A percentile compares a stretch with the other conserved stretches of the same genome.
Evolutionary conservation across 768 basidiomycete genomes (phyloP).

Genomic region (Stropharia rugosoannulata): DNA sequence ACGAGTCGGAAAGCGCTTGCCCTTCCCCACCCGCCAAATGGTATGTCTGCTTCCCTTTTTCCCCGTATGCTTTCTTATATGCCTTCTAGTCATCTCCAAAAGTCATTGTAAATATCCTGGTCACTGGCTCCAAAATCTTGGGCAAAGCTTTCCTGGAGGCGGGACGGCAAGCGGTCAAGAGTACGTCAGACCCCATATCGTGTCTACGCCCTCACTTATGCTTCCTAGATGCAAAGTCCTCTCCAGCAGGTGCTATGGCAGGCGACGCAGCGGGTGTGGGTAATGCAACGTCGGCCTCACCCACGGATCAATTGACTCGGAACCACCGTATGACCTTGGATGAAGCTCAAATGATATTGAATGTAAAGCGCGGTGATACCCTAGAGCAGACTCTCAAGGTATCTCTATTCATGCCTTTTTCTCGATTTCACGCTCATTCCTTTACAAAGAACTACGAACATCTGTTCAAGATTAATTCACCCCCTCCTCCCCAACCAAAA

Average conservation of each 20-base stretch:
- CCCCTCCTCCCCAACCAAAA: constrained; percentile 55
- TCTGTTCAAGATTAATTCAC: constrained; percentile 87
- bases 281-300: constrained; percentile 70
- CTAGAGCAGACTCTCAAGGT: constrained; percentile 77
- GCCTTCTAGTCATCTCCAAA: constrained; percentile 72
- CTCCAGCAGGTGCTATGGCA: constrained; percentile 69
- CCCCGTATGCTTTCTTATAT: background rate
- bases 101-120: constrained; percentile 74
- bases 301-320: constrained; percentile 79
- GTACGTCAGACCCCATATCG: constrained; percentile 44
- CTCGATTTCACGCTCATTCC: background rate
- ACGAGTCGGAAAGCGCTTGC: background rate
- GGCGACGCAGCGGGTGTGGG: constrained; percentile 73
- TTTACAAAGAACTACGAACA: constrained; percentile 80
- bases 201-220: constrained; percentile 1
- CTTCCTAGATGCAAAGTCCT: constrained; percentile 74
- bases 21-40: constrained; percentile 11
- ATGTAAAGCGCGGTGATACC: constrained; percentile 72
- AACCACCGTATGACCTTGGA: constrained; percentile 92
- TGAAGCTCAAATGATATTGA: constrained; percentile 92
- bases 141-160: constrained; percentile 93
- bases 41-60: constrained; percentile 3
- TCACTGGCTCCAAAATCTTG: constrained; percentile 77
- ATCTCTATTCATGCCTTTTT: constrained; percentile 9
- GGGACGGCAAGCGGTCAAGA: constrained; percentile 89